Conservation (phyloP, 177 flowering plant genomes). For the Telopea speciosissima region DNA sequence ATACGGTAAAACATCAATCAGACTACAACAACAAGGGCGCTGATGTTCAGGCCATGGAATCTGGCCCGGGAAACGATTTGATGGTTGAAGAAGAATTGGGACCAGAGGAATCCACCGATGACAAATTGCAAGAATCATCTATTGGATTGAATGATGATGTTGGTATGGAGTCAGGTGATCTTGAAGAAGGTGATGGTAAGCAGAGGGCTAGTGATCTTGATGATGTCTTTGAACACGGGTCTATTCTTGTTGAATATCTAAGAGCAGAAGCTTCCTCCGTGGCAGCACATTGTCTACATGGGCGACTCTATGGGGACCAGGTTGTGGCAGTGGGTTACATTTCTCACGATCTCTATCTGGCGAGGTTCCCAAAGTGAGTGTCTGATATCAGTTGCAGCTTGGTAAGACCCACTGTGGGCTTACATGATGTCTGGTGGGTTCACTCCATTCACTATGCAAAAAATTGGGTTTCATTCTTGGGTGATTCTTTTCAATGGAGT, state of each 20-base stretch:
- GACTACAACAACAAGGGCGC: slow-evolving; percentile 7
- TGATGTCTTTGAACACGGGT: slow-evolving; percentile 49
- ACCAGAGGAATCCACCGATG: slow-evolving; percentile 11
- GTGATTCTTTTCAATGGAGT: background rate
- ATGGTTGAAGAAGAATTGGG: slow-evolving; percentile 11
- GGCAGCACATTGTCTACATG: slow-evolving; percentile 84
- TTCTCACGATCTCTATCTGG: slow-evolving; percentile 40
- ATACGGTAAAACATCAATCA: slow-evolving; percentile 10
- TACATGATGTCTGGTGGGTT: background rate
- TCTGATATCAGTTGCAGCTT: background rate
- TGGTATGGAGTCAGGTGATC: slow-evolving; percentile 14
- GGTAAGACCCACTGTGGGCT: background rate
- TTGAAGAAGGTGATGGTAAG: slow-evolving; percentile 14
- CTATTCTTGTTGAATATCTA: slow-evolving; percentile 64
- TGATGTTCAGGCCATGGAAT: slow-evolving; percentile 7
- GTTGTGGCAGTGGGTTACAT: slow-evolving; percentile 53
- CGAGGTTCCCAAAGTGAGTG: slow-evolving; percentile 52
- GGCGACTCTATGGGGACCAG: slow-evolving; percentile 62
- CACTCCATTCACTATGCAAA: background rate
- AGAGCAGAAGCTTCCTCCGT: slow-evolving; percentile 66
- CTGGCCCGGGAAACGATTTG: slow-evolving; percentile 11
- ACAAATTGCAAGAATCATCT: slow-evolving; percentile 10
- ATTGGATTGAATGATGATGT: slow-evolving; percentile 4
- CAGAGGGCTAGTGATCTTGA: slow-evolving; percentile 14
- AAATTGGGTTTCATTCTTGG: background rate